Evolutionary conservation across 2,329 filamentous ascomycete species (phyloP).

Genomic region (Ascochyta viciae-villosae): DNA sequence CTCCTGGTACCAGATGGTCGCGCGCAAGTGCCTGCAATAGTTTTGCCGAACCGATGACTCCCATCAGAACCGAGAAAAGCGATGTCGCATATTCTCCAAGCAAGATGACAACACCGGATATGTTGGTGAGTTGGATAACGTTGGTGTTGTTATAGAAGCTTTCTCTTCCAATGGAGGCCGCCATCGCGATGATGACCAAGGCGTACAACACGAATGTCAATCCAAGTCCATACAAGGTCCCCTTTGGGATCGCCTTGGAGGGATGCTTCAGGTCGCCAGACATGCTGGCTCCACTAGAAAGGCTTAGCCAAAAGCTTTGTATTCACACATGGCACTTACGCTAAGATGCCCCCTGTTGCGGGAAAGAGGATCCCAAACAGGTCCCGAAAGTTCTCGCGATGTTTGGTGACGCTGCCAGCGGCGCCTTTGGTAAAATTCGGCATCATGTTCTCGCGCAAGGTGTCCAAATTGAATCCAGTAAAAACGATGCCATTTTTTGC

Average conservation of each 20-base stretch:
- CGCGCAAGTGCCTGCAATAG: slow-evolving; percentile 82
- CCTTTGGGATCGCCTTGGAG: slow-evolving; percentile 82
- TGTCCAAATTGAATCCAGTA: slow-evolving; percentile 76
- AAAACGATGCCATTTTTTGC: slow-evolving; percentile 71
- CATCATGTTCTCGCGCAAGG: slow-evolving; percentile 75
- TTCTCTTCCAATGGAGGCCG: slow-evolving; percentile 73
- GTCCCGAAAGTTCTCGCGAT: slow-evolving; percentile 75
- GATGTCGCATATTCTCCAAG: slow-evolving; percentile 83
- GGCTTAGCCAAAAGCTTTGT: slow-evolving; percentile 45
- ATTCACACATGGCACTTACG: slow-evolving; percentile 47
- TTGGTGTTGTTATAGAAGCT: slow-evolving; percentile 79
- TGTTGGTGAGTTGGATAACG: slow-evolving; percentile 79
- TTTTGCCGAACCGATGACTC: slow-evolving; percentile 83
- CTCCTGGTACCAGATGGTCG: slow-evolving; percentile 78
- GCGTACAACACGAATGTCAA: slow-evolving; percentile 80
- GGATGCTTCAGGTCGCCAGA: slow-evolving; percentile 84
- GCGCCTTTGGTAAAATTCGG: slow-evolving; percentile 70
- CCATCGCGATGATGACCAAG: slow-evolving; percentile 79
- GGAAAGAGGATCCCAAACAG: slow-evolving; percentile 88
- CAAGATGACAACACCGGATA: slow-evolving; percentile 76
- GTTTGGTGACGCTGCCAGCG: slow-evolving; percentile 66
- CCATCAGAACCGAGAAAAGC: slow-evolving; percentile 87
- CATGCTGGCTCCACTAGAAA: slow-evolving; percentile 77
- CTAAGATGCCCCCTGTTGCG: slow-evolving; percentile 67
- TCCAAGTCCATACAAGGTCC: slow-evolving; percentile 78